Evolutionary conservation across 176 grass and related monocot genomes (phyloP).

Genomic region (Aegilops speltoides): DNA sequence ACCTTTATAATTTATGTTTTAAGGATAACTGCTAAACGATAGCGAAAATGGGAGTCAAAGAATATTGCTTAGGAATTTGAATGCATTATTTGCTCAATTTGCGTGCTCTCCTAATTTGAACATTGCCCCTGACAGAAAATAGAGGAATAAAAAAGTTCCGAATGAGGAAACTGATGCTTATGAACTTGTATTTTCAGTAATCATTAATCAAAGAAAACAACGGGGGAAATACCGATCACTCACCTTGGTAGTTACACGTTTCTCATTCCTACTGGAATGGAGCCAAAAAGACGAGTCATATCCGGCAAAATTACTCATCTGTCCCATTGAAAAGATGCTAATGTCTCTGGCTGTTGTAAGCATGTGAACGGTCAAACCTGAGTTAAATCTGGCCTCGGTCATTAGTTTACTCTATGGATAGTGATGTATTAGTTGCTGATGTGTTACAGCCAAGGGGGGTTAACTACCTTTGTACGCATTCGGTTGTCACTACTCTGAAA

Average conservation of each 20-base stretch:
- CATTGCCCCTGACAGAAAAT: not conserved
- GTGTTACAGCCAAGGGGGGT: conserved; percentile 29
- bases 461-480: conserved; percentile 43
- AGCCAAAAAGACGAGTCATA: not conserved
- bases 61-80: not conserved
- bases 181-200: not conserved
- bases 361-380: conserved; percentile 39
- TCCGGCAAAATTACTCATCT: not conserved
- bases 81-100: not conserved
- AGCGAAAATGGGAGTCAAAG: not conserved
- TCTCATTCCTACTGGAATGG: not conserved
- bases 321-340: conserved; percentile 17
- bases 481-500: conserved; percentile 30
- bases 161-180: not conserved
- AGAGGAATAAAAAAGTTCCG: not conserved
- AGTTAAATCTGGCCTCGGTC: conserved; percentile 20
- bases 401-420: conserved; percentile 28
- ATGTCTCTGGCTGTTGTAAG: conserved; percentile 46
- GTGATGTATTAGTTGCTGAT: conserved; percentile 29
- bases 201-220: not conserved
- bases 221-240: not conserved
- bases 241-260: not conserved
- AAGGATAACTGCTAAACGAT: not conserved
- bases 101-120: not conserved
- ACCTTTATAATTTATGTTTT: not conserved